Evolutionary conservation across 441 rosid species (phyloP).

Genomic region (Aquilaria agallochum): DNA sequence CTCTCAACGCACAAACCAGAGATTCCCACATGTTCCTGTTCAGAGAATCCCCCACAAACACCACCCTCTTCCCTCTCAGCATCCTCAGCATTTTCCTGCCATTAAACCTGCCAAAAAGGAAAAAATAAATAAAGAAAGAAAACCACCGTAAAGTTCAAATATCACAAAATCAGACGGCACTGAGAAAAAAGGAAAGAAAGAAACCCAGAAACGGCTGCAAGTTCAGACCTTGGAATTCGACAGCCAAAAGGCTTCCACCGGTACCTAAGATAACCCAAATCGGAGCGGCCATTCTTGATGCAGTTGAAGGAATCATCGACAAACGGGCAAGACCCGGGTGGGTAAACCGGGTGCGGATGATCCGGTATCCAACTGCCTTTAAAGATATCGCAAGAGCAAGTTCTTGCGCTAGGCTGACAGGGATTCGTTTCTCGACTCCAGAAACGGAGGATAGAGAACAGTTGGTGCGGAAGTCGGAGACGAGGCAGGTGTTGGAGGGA

Average conservation of each 20-base stretch:
- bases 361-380: conserved; percentile 42
- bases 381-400: conserved; percentile 50
- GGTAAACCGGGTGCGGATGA: conserved; percentile 32
- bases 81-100: conserved; percentile 57
- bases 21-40: conserved; percentile 66
- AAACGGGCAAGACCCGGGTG: conserved; percentile 42
- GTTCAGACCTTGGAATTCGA: conserved; percentile 37
- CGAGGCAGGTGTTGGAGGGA: conserved; percentile 33
- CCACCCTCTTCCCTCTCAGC: conserved; percentile 49
- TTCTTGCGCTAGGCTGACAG: conserved; percentile 22
- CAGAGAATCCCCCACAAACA: conserved; percentile 57
- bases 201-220: background rate
- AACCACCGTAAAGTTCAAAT: background rate
- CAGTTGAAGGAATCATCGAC: conserved; percentile 46
- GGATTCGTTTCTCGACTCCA: conserved; percentile 23
- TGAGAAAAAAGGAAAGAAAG: background rate
- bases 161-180: background rate
- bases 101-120: conserved; percentile 37
- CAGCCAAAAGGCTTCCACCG: conserved; percentile 46
- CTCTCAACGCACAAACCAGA: conserved; percentile 41
- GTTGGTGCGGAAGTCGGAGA: conserved; percentile 27
- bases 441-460: conserved; percentile 39
- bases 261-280: conserved; percentile 32
- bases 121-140: conserved; percentile 3
- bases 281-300: conserved; percentile 42